phyloP scores from a whole-genome alignment of 305 asterid species.

The Ajuga reptans region DNA sequence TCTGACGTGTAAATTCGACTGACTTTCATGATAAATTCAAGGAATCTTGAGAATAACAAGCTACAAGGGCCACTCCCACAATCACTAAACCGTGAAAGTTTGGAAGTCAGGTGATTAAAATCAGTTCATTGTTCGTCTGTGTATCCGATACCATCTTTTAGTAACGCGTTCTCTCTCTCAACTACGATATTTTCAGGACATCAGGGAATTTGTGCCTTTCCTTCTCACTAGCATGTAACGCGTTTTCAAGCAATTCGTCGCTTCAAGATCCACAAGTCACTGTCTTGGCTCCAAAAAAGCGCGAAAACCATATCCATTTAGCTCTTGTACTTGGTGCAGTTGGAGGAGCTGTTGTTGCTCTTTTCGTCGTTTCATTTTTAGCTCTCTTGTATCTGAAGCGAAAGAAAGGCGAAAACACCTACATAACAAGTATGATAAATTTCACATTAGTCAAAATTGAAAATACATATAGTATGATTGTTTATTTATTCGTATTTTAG shows the following conservation, averaged over 20 bases:
- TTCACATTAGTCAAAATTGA: no score
- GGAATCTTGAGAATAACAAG: conserved; percentile 77
- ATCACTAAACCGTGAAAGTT: conserved; percentile 57
- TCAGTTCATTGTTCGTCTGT: background rate
- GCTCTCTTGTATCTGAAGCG: conserved; percentile 51
- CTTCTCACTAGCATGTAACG: conserved; percentile 59
- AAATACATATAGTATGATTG: no score
- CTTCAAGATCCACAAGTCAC: conserved; percentile 78
- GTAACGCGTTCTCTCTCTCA: background rate
- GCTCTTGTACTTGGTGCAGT: conserved; percentile 45
- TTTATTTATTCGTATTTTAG: conserved; percentile 26
- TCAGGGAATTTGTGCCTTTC: conserved; percentile 81
- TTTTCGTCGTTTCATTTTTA: conserved; percentile 35
- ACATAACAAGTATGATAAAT: conserved; percentile 35
- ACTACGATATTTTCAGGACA: conserved; percentile 36
- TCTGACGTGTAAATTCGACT: background rate
- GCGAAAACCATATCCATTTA: conserved; percentile 39
- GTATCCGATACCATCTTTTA: conserved; percentile 6
- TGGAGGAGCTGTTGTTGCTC: conserved; percentile 52
- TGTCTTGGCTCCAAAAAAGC: conserved; percentile 49
- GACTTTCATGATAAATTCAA: conserved; percentile 24
- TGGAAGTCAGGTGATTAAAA: conserved; percentile 56
- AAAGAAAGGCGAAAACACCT: conserved; percentile 29
- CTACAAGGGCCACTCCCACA: conserved; percentile 84
- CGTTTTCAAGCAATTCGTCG: conserved; percentile 40